Evolutionary conservation across 139 green algal genomes (phyloP).

Genomic region (Choricystis sp.): DNA sequence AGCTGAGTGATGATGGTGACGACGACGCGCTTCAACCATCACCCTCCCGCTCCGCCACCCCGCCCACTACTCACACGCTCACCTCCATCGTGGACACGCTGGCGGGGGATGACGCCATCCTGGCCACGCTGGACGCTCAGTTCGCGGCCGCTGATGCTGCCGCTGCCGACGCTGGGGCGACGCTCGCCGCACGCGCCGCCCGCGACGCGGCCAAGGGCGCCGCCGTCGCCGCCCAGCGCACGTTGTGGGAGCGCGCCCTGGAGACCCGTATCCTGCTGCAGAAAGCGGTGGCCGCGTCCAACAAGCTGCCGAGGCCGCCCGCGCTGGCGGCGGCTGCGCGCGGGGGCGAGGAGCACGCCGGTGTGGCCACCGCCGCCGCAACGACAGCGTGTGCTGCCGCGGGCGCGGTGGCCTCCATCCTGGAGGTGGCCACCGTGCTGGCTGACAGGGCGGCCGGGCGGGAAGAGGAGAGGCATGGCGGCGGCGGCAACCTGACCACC

Average conservation of each 20-base stretch:
- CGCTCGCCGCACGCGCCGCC: constrained; percentile 1
- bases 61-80: not conserved
- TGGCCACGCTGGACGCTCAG: constrained; percentile 34
- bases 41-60: constrained; percentile 2
- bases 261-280: constrained; percentile 62
- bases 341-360: not conserved
- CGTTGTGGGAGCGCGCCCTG: constrained; percentile 44
- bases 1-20: not conserved
- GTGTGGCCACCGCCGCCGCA: not conserved
- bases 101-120: constrained; percentile 8
- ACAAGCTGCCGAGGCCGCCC: constrained; percentile 21
- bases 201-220: constrained; percentile 23
- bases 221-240: constrained; percentile 21
- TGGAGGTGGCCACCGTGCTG: constrained; percentile 5
- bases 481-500: not conserved
- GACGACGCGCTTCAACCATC: not conserved
- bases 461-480: no score
- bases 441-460: not conserved
- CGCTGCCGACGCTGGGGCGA: constrained; percentile 3
- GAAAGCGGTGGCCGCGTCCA: constrained; percentile 21
- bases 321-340: not conserved
- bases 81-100: not conserved
- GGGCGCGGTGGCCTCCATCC: not conserved
- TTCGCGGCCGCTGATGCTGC: constrained; percentile 16
- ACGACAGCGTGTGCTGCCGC: constrained; percentile 7